A percentile compares a stretch with the other conserved stretches of the same genome.
Evolutionary conservation across 192 early-diverging fungal species (phyloP).

Genomic region (Backusella westeae): DNA sequence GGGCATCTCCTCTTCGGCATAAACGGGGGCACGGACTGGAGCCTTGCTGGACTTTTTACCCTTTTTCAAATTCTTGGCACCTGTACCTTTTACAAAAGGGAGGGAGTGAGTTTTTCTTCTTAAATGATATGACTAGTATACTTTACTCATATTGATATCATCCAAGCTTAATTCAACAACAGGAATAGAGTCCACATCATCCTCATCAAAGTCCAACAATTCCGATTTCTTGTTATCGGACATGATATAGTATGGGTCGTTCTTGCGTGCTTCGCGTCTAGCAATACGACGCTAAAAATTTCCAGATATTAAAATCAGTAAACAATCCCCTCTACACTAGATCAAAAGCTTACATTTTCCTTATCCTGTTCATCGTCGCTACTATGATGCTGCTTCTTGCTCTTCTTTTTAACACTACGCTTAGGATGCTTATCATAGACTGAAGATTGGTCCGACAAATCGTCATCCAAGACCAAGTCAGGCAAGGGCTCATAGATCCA

Average conservation of each 20-base stretch:
- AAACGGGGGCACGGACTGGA: constrained; percentile 40
- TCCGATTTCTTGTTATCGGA: constrained; percentile 29
- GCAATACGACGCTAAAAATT: constrained; percentile 45
- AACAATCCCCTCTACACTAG: background rate
- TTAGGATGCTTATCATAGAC: constrained; percentile 18
- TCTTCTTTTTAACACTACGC: constrained; percentile 20
- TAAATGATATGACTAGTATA: no score
- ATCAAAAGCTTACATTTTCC: constrained; percentile 36
- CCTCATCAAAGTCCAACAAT: constrained; percentile 37
- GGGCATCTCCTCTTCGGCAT: constrained; percentile 60
- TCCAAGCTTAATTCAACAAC: constrained; percentile 72
- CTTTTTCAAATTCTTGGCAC: constrained; percentile 12
- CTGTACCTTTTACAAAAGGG: background rate
- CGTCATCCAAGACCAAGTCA: constrained; percentile 23
- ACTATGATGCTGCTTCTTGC: constrained; percentile 26
- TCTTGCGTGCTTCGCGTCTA: constrained; percentile 45
- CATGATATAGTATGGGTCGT: constrained; percentile 71
- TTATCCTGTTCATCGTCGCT: constrained; percentile 47
- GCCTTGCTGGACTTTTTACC: constrained; percentile 34
- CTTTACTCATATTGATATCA: constrained; percentile 33
- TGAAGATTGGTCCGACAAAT: constrained; percentile 14
- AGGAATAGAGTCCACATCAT: constrained; percentile 79
- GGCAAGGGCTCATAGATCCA: constrained; percentile 78
- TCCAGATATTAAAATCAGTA: background rate
- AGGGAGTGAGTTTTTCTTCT: background rate